Evolutionary conservation across 192 early-diverging fungal species (phyloP), one percentile per base, ranked within the genome.

Genomic region (Podila epigama): DNA sequence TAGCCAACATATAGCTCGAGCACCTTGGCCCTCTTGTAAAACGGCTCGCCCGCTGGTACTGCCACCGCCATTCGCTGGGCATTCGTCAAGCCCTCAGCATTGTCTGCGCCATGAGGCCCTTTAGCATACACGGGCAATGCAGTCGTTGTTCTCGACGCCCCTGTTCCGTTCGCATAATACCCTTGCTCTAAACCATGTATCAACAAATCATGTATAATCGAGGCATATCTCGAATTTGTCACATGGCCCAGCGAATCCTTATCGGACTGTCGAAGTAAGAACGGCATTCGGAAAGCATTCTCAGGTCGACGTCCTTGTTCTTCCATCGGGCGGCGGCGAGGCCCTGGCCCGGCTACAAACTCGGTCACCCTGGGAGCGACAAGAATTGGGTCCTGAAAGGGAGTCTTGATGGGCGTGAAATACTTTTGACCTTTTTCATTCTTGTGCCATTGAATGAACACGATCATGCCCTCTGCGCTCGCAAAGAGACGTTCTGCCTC

Each of bases 221-320:
- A 41, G 1, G 59, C 60, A 51, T 81, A 81, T 2, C 71, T 57
- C 15, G 79, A 71, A 44, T 81, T 81, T 42, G 79, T 81, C 9
- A 81, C 69, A 59, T 81, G 79, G 31, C 70, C 79, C 37, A 81
- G 33, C 20, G 58, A 48, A 12, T 81, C 79, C 22, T 73, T 62
- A 51, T 81, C 79, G 22, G 79, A 75, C 18, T 77, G 67, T 34
- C 73, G 73, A 41, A 77, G 66, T 22, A 68, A 48, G 25, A 77
- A 58, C 31, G 66, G 60, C 5, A 77, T 54, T 16, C 61, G 51
- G 61, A 68, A 77, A 16, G 73, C 73, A 50, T 77, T 77, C 10
- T n/a, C 20, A 11, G 73, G 73, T 35, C 73, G 52, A n/a, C n/a
- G n/a, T n/a, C n/a, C n/a, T 15, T 25, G 15, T 15, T 60, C 51